phyloP scores from a whole-genome alignment of 805 yeast species.

The Yamadazyma endophytica region DNA sequence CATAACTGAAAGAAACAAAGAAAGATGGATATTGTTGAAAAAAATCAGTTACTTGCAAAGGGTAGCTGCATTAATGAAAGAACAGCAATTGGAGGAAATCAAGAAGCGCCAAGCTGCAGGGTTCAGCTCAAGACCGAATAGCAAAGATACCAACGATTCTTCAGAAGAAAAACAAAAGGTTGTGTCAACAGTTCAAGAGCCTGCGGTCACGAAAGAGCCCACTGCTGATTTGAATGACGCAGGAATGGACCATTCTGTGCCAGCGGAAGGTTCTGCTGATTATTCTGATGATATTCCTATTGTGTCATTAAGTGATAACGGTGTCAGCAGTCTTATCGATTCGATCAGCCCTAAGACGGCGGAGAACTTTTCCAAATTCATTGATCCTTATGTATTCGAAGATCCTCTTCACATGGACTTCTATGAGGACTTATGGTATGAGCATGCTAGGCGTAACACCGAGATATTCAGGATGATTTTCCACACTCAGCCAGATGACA shows the following conservation, averaged over 20 bases:
- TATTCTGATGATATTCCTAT: constrained; percentile 31
- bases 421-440: constrained; percentile 81
- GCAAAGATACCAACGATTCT: neutral
- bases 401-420: constrained; percentile 86
- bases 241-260: neutral
- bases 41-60: constrained; percentile 68
- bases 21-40: constrained; percentile 70
- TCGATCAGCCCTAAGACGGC: constrained; percentile 34
- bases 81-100: constrained; percentile 35
- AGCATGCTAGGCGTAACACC: constrained; percentile 80
- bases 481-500: constrained; percentile 92
- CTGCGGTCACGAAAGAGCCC: constrained; percentile 2
- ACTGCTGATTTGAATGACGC: constrained; percentile 1
- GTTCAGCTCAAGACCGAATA: neutral
- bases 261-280: constrained; percentile 6
- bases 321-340: constrained; percentile 37
- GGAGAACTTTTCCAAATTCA: constrained; percentile 39
- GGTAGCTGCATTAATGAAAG: constrained; percentile 49
- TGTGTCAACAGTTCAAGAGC: constrained; percentile 9
- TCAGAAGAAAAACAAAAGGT: constrained; percentile 5
- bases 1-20: constrained; percentile 42
- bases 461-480: constrained; percentile 77
- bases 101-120: constrained; percentile 31
- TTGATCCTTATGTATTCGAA: constrained; percentile 84
- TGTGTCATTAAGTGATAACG: constrained; percentile 40